phyloP scores from a whole-genome alignment of 306 rosid genomes.

The Crataegus laevigata region DNA sequence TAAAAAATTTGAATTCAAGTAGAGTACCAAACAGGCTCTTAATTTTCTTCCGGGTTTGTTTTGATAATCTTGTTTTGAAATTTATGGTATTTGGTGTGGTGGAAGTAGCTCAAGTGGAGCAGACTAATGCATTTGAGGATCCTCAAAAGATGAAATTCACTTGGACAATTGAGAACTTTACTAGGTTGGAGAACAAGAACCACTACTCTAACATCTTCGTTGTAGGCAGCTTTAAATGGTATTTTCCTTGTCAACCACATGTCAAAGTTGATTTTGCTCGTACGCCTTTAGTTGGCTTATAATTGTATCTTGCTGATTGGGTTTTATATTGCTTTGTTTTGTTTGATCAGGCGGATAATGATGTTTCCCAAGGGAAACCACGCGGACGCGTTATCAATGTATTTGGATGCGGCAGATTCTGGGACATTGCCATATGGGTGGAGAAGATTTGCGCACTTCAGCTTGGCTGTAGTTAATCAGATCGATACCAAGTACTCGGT shows the following conservation, averaged over 20 bases:
- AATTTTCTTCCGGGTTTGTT: constrained; percentile 5
- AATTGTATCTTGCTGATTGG: background rate
- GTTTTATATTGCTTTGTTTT: constrained; percentile 7
- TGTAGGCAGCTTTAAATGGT: constrained; percentile 57
- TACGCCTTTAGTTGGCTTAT: background rate
- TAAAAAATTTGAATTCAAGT: too few species aligned
- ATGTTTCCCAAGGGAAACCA: constrained; percentile 84
- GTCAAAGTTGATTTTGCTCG: background rate
- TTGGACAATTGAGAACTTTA: constrained; percentile 54
- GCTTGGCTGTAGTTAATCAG: constrained; percentile 66
- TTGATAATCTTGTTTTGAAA: constrained; percentile 6
- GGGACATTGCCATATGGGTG: constrained; percentile 32
- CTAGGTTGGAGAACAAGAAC: constrained; percentile 43
- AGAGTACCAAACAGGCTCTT: too few species aligned
- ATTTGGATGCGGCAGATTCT: constrained; percentile 60
- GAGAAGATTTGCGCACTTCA: constrained; percentile 41
- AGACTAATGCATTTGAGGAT: constrained; percentile 32
- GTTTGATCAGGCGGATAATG: constrained; percentile 45
- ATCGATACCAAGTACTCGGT: constrained; percentile 55
- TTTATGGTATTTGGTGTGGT: constrained; percentile 8
- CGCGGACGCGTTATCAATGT: constrained; percentile 52
- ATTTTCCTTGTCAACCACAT: background rate
- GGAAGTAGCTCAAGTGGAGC: constrained; percentile 38
- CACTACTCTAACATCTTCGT: constrained; percentile 43
- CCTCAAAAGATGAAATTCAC: constrained; percentile 50